phyloP scores from a whole-genome alignment of 805 yeast species.

The Nematodospora valgi region DNA sequence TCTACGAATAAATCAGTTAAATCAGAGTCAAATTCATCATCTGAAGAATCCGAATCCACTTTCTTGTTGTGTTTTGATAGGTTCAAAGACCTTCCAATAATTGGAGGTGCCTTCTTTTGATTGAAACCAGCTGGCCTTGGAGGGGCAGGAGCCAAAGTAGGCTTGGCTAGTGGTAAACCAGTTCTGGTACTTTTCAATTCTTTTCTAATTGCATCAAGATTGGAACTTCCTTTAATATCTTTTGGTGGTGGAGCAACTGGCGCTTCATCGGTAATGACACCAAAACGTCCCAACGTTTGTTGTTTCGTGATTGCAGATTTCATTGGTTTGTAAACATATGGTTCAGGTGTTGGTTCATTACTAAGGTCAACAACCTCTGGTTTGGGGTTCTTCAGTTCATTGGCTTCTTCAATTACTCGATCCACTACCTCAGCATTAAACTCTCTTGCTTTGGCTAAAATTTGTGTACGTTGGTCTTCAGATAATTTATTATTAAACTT shows the following conservation, averaged over 20 bases:
- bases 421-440: conserved; percentile 57
- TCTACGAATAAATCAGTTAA: conserved; percentile 40
- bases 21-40: conserved; percentile 31
- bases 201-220: conserved; percentile 31
- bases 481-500: conserved; percentile 68
- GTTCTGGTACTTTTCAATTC: conserved; percentile 23
- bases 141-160: conserved; percentile 38
- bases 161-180: conserved; percentile 2
- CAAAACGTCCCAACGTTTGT: conserved; percentile 33
- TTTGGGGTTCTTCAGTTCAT: conserved; percentile 13
- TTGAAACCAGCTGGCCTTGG: conserved; percentile 56
- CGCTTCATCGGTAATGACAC: conserved; percentile 26
- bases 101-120: conserved; percentile 9
- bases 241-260: conserved; percentile 35
- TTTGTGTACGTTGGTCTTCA: conserved; percentile 60
- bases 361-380: conserved; percentile 19
- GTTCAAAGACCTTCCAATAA: conserved; percentile 38
- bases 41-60: conserved; percentile 32
- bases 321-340: conserved; percentile 1
- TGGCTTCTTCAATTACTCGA: conserved; percentile 41
- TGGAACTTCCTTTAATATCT: conserved; percentile 22
- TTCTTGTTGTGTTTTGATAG: conserved; percentile 25
- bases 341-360: conserved; percentile 8
- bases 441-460: conserved; percentile 57
- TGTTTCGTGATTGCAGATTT: conserved; percentile 22